A percentile compares a stretch with the other conserved stretches of the same genome.
These are phyloP conservation scores for Croton setiger DNA, from an alignment of 441 rosid genomes.

Conservation along the genomic window DNA sequence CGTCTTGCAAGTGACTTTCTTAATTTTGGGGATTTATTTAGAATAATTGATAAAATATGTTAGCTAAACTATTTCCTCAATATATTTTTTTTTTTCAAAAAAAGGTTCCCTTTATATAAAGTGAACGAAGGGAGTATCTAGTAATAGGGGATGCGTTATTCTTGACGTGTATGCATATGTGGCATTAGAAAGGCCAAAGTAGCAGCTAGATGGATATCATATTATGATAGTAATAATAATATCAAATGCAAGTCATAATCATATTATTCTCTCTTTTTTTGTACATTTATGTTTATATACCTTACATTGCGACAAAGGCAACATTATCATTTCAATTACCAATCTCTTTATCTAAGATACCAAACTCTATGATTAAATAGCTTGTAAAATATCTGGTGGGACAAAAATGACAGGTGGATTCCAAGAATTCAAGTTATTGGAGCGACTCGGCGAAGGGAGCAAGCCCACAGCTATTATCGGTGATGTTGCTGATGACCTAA, in stretches of 20 bases:
- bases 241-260: background rate
- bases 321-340: background rate
- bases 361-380: background rate
- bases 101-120: background rate
- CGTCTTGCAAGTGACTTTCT: too few relatives aligned
- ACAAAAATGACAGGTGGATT: slow-evolving; percentile 55
- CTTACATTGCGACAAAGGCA: background rate
- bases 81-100: too few relatives aligned
- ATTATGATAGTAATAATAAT: background rate
- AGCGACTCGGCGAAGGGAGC: slow-evolving; percentile 88
- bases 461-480: slow-evolving; percentile 89
- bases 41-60: too few relatives aligned
- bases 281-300: slow-evolving; percentile 1
- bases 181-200: background rate
- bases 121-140: background rate
- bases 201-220: background rate
- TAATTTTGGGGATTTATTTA: too few relatives aligned
- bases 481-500: slow-evolving; percentile 90
- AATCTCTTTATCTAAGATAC: background rate
- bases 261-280: background rate
- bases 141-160: background rate
- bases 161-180: background rate
- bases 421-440: slow-evolving; percentile 77
- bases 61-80: too few relatives aligned
- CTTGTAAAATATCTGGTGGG: background rate